Conservation (phyloP, 495 filamentous ascomycete species). For the Podospora didyma region DNA sequence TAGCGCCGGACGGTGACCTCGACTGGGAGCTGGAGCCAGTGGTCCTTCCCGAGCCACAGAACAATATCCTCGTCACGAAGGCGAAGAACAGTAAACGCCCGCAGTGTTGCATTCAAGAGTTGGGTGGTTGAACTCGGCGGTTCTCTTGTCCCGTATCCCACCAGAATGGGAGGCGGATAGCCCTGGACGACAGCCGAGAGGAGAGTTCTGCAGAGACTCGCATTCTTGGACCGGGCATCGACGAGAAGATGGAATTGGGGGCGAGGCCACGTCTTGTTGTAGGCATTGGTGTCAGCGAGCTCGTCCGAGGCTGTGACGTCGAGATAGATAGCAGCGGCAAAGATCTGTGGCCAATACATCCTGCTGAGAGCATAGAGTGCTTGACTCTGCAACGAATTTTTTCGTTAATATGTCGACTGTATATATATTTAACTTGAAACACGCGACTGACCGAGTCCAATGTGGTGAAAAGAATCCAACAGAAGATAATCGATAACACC, state of each 20-base stretch:
- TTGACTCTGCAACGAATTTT: no score
- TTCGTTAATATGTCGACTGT: no score
- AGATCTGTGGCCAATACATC: not conserved
- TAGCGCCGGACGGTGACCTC: conserved; percentile 10
- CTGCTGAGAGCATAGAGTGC: not conserved
- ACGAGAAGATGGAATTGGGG: conserved; percentile 9
- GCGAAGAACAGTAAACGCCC: not conserved
- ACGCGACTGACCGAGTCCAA: no score
- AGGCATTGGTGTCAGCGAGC: conserved; percentile 1
- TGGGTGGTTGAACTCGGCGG: not conserved
- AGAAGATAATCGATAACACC: no score
- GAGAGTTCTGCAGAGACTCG: conserved; percentile 5
- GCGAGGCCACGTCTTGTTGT: conserved; percentile 11
- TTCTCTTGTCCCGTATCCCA: conserved; percentile 1
- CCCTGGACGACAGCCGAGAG: conserved; percentile 9
- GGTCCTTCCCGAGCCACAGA: conserved; percentile 4
- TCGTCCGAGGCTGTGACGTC: not conserved
- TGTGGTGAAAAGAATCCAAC: no score
- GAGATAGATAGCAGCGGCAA: not conserved
- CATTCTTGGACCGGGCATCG: conserved; percentile 1
- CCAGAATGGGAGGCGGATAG: conserved; percentile 10
- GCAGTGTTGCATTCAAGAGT: not conserved
- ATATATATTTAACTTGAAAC: no score
- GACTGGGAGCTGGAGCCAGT: conserved; percentile 7
- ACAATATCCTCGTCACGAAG: not conserved